Conservation (phyloP, 768 basidiomycete species). For the Pisolithus sp. region DNA sequence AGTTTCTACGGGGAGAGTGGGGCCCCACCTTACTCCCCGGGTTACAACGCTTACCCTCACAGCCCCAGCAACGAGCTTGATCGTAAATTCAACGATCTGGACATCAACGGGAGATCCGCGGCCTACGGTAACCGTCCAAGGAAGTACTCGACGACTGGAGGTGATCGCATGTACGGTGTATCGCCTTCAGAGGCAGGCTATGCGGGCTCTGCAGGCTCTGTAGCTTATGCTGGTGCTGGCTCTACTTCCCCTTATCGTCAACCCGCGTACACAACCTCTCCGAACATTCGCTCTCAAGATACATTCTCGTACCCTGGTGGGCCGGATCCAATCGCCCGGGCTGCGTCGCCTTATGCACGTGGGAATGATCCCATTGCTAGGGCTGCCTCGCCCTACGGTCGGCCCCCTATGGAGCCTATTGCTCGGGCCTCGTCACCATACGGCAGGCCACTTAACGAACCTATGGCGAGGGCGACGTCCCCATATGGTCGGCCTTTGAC, state of each 20-base stretch:
- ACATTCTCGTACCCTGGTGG: conserved; percentile 35
- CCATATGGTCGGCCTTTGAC: conserved; percentile 7
- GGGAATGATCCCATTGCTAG: conserved; percentile 26
- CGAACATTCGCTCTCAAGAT: conserved; percentile 44
- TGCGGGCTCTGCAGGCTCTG: conserved; percentile 21
- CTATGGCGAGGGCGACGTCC: conserved; percentile 22
- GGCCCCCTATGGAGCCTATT: conserved; percentile 34
- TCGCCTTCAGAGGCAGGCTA: conserved; percentile 19
- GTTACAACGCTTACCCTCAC: conserved; percentile 19
- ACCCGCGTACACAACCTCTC: conserved; percentile 34
- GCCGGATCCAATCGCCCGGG: conserved; percentile 26
- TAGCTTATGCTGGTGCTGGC: conserved; percentile 23
- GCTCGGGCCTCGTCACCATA: conserved; percentile 24
- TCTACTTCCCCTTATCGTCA: conserved; percentile 30
- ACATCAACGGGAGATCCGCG: conserved; percentile 24
- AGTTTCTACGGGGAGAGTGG: conserved; percentile 44
- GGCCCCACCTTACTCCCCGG: conserved; percentile 18
- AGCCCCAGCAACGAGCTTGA: conserved; percentile 32
- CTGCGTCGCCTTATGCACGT: conserved; percentile 32
- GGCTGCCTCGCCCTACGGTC: conserved; percentile 28
- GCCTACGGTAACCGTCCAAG: conserved; percentile 32
- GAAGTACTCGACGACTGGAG: conserved; percentile 40
- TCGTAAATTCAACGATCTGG: conserved; percentile 31
- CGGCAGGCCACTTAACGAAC: conserved; percentile 9
- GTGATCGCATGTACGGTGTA: conserved; percentile 22